Percentiles rank a stretch among this genome's conserved stretches.
These are phyloP conservation scores for Parastagonospora avenae DNA, from an alignment of 2,329 filamentous ascomycete genomes.

Conservation along the genomic window DNA sequence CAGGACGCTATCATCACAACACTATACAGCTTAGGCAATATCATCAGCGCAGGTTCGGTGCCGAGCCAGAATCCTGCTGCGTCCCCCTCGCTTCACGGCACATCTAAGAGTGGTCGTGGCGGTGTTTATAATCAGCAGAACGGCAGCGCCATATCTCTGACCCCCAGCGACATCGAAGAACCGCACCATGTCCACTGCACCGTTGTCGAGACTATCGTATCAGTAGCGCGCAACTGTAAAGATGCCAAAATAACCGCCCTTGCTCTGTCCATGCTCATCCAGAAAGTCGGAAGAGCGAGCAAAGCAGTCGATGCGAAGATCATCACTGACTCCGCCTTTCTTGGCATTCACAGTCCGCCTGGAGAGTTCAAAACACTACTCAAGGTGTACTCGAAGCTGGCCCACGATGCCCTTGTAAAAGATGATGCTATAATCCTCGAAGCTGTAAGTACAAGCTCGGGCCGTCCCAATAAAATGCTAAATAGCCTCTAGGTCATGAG, in stretches of 20 bases:
- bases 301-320: conserved; percentile 81
- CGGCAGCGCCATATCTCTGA: conserved; percentile 80
- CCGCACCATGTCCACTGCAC: conserved; percentile 77
- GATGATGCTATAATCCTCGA: conserved; percentile 70
- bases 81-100: conserved; percentile 56
- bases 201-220: conserved; percentile 93
- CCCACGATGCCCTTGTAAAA: conserved; percentile 73
- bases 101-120: conserved; percentile 50
- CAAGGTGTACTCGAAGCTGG: conserved; percentile 79
- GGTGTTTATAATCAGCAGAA: conserved; percentile 56
- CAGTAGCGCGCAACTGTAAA: conserved; percentile 79
- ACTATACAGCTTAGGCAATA: conserved; percentile 94
- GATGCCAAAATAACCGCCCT: conserved; percentile 93
- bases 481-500: conserved; percentile 65
- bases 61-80: conserved; percentile 55
- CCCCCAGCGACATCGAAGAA: conserved; percentile 77
- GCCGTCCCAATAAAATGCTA: background rate
- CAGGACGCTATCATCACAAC: conserved; percentile 95
- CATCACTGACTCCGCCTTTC: conserved; percentile 76
- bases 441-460: conserved; percentile 63
- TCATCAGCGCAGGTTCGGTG: conserved; percentile 74
- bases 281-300: conserved; percentile 89
- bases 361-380: conserved; percentile 85
- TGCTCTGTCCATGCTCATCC: conserved; percentile 93
- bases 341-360: conserved; percentile 77